Percentiles rank a stretch among this genome's conserved stretches.
Conservation (phyloP, 148 eudicot species). For the Amaranthus palmeri region DNA sequence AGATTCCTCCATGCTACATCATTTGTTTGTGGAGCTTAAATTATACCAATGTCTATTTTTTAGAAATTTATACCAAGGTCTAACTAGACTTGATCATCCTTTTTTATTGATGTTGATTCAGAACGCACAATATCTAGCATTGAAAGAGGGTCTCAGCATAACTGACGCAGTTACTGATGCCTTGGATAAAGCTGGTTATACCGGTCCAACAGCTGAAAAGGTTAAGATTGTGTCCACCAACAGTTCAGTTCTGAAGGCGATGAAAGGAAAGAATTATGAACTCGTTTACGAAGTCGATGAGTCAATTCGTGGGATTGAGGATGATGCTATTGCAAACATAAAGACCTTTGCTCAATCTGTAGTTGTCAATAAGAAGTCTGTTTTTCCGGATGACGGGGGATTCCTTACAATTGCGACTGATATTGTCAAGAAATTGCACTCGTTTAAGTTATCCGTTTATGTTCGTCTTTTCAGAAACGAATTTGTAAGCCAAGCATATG, state of each 20-base stretch:
- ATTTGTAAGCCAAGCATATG: slow-evolving; percentile 61
- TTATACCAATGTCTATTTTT: too few species aligned
- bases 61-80: neutral
- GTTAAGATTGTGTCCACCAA: neutral
- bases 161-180: neutral
- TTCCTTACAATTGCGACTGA: slow-evolving; percentile 40
- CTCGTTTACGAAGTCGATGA: neutral
- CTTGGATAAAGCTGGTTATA: neutral
- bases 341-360: slow-evolving; percentile 59
- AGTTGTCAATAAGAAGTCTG: slow-evolving; percentile 50
- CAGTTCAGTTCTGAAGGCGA: neutral
- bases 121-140: neutral
- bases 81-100: neutral
- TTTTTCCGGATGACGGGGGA: slow-evolving; percentile 35
- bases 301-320: neutral
- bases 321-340: neutral
- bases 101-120: slow-evolving; percentile 7
- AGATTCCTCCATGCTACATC: neutral
- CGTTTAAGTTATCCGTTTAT: slow-evolving; percentile 55
- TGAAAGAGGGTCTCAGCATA: neutral
- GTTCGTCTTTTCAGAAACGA: slow-evolving; percentile 59
- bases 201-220: neutral
- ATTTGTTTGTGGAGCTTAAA: too few species aligned
- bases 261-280: neutral
- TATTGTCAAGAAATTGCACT: slow-evolving; percentile 52